Evolutionary conservation across 2,329 filamentous ascomycete genomes (phyloP), one percentile per base, ranked within the genome.

Genomic region (Penicillium sp.): DNA sequence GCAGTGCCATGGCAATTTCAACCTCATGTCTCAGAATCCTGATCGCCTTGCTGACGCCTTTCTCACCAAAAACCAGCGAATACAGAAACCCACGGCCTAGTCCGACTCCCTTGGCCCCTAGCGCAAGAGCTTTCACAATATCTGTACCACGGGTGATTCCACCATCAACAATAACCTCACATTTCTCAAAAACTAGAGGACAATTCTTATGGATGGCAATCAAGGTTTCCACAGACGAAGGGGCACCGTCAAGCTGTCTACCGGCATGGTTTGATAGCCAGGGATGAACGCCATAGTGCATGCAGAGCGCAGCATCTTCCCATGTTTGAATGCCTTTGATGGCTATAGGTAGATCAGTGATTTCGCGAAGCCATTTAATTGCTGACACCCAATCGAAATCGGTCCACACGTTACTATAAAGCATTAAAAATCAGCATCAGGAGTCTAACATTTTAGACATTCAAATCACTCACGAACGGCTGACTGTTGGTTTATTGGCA

Each of bases 221-320:
- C 55, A 85, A 67, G 68, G 82, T 61, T 69, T 80, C 72, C 33
- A 79, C 63, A 49, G 70, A 72, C 8, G 71, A 72, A 14, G 75
- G 72, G 0, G 72, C 75, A 2, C 75, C 74, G 60, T 79, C 76
- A n/a, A 73, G 61, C 54, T 78, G 75, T 21, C 76, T 60, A 2
- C 76, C 76, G 5, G 75, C 75, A 60, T 79, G 76, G 54, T 79
- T 80, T 51, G 66, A 71, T 3, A 78, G 70, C 4, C 77, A 64
- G 43, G 78, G 75, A 8, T 73, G 66, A 0, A 79, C 81, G 46
- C 80, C 76, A 26, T 55, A 40, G 4, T 55, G 40, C 26, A 45
- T 47, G 12, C 21, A 23, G 20, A 55, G 42, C n/a, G 24, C 28
- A 8, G 52, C 45, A 18, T 55, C 52, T 28, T 55, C 52, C n/a